Evolutionary conservation across 306 rosid genomes (phyloP), one percentile per base, ranked within the genome.

Genomic region (Datisca glomerata): DNA sequence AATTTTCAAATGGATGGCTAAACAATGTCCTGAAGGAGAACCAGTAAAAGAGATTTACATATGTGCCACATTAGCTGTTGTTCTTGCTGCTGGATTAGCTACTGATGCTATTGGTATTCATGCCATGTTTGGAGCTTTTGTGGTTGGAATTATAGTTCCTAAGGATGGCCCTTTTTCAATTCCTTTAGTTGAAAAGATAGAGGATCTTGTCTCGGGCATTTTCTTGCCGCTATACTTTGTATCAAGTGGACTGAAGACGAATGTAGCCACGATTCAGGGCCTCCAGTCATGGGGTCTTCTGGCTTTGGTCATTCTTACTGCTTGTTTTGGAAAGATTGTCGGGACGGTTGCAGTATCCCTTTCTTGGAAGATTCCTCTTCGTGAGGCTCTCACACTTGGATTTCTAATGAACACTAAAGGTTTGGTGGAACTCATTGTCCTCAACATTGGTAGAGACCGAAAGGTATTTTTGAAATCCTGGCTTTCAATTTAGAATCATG

Each of bases 121-220:
- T 62, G 91, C 96, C 47, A 70, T 86, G 86, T 81, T 86, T 55
- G 96, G 96, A 25, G 82, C 94, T 11, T 86, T 86, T 51, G 81
- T 86, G 27, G 36, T 81, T 18, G 96, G 96, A 49, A 47, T 86
- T 43, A 55, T 86, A 41, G 57, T 86, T 43, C 92, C 86, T 1
- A 86, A 70, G 64, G 94, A 78, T 19, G 83, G 92, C 16, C 74
- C 84, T 13, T 69, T 86, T 53, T 76, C 79, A 7, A 64, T 75
- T 7, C 73, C 82, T 31, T 76, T 86, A 21, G 89, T 78, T 55
- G 96, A 78, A 53, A 81, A 86, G 70, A 64, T 78, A 37, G 96
- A 85, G 68, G 96, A 86, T 78, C 85, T 81, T 68, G 85, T 86
- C 15, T 78, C 96, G 4, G 78, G 91, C 65, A 69, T 86, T 12